Evolutionary conservation across 208 protist genomes (phyloP), one percentile per base, ranked within the genome.

Genomic region (Trypanosomatidae sp.): DNA sequence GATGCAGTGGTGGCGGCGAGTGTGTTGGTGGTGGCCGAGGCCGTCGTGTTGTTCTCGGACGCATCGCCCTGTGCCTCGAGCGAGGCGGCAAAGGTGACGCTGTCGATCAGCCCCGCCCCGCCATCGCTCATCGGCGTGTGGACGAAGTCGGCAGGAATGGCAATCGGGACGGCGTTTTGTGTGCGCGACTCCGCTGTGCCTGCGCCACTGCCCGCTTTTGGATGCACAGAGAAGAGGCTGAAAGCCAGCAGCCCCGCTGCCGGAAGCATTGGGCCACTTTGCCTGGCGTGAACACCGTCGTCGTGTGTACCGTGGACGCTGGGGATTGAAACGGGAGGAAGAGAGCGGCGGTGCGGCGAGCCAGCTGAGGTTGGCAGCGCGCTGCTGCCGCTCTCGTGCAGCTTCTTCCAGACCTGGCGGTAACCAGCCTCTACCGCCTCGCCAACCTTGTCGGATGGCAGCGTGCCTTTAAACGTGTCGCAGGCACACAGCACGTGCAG

Each of bases 41-140:
- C 2, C 19, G 36, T 39, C n/a, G n/a, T n/a, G n/a, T n/a, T n/a
- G n/a, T n/a, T n/a, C n/a, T 58, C 25, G 9, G 52, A 1, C 49
- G 15, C 7, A 22, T 8, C 22, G 52, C n/a, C 52, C 52, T n/a
- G 5, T 22, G 8, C 13, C 52, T 25, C 66, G 52, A 9, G 64
- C 8, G 52, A 28, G 19, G 58, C 39, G 10, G 46, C 52, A 52
- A 85, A 88, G 19, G 86, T 86, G 55, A 95, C 64, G 64, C 90
- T 91, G 72, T 93, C 84, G 12, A 95, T 68, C 39, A 95, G 67
- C 1, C 92, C 92, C 0, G 80, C 90, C 1, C 90, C 92, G 33
- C 92, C 92, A 53, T 96, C 92, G 47, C 84, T 91, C 89, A 96
- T 94, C 0, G 92, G 89, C 9, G 76, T 86, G 77, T 92, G 83